Conservation (phyloP, 169 alveolate species). For the Plasmodium blacklocki region DNA sequence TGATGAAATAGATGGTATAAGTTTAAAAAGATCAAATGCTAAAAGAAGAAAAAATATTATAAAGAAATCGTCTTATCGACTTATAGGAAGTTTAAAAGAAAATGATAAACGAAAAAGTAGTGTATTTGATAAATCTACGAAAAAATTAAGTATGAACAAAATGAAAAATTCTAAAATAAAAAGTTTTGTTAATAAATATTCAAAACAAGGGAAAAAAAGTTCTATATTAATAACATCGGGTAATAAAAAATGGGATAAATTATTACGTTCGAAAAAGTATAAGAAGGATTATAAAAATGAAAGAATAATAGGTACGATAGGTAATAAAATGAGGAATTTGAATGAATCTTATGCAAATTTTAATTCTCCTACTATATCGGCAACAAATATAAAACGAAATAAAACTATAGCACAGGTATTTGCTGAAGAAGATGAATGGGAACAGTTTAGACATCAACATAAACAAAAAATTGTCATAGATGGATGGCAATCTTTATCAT, state of each 20-base stretch:
- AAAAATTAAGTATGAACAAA: constrained; percentile 26
- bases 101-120: constrained; percentile 10
- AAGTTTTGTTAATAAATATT: constrained; percentile 32
- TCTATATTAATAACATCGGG: constrained; percentile 27
- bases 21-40: background rate
- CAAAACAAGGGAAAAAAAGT: constrained; percentile 31
- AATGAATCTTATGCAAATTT: constrained; percentile 50
- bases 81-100: constrained; percentile 8
- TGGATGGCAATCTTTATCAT: constrained; percentile 85
- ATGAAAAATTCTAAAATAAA: constrained; percentile 30
- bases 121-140: constrained; percentile 21
- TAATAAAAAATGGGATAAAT: constrained; percentile 45
- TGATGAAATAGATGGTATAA: constrained; percentile 5
- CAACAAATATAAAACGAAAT: constrained; percentile 31
- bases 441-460: constrained; percentile 76
- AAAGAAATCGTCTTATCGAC: constrained; percentile 15
- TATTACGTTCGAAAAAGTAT: constrained; percentile 35
- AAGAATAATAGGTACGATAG: constrained; percentile 19
- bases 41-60: constrained; percentile 2
- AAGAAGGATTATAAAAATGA: constrained; percentile 22
- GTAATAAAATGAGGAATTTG: constrained; percentile 21
- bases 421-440: constrained; percentile 88
- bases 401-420: constrained; percentile 81
- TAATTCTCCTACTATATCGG: constrained; percentile 26
- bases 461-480: constrained; percentile 79